phyloP scores from a whole-genome alignment of 805 yeast species.

The Zygosaccharomyces siamensis region DNA sequence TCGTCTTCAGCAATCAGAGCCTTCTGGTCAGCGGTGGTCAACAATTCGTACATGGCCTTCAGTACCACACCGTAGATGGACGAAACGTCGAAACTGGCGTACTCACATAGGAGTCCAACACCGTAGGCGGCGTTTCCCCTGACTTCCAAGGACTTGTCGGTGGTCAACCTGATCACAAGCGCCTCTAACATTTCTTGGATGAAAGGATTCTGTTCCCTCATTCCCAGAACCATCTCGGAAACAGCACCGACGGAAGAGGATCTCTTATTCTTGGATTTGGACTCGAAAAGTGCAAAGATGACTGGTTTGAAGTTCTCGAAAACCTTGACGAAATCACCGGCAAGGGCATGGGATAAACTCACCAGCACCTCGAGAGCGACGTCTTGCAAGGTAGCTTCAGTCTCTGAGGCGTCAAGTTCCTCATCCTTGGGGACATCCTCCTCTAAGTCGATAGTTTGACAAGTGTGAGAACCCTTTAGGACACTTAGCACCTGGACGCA shows the following conservation, averaged over 20 bases:
- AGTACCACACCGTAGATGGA: conserved; percentile 65
- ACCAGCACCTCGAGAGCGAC: conserved; percentile 82
- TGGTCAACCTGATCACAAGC: conserved; percentile 62
- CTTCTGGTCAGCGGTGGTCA: conserved; percentile 75
- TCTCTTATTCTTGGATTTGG: conserved; percentile 69
- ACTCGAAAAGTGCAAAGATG: conserved; percentile 51
- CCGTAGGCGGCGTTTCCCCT: conserved; percentile 96
- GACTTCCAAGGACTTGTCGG: conserved; percentile 78
- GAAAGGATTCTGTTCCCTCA: conserved; percentile 62
- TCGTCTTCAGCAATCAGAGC: conserved; percentile 49
- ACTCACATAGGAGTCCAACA: conserved; percentile 65
- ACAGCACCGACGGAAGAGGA: conserved; percentile 81
- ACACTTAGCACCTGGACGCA: conserved; percentile 68
- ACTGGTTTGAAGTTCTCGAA: conserved; percentile 68
- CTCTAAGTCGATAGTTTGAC: conserved; percentile 72
- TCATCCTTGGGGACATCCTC: conserved; percentile 54
- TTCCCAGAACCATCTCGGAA: conserved; percentile 80
- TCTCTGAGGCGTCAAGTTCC: conserved; percentile 52
- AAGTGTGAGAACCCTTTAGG: conserved; percentile 76
- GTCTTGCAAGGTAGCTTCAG: conserved; percentile 70
- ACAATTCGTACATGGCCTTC: conserved; percentile 59
- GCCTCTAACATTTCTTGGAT: conserved; percentile 64
- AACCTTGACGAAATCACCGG: conserved; percentile 67
- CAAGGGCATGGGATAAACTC: conserved; percentile 69
- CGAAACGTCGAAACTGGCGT: conserved; percentile 50